Base-by-base conservation (phyloP, 1,284 basidiomycete species). In the Fistulinella cinereoalba region DNA sequence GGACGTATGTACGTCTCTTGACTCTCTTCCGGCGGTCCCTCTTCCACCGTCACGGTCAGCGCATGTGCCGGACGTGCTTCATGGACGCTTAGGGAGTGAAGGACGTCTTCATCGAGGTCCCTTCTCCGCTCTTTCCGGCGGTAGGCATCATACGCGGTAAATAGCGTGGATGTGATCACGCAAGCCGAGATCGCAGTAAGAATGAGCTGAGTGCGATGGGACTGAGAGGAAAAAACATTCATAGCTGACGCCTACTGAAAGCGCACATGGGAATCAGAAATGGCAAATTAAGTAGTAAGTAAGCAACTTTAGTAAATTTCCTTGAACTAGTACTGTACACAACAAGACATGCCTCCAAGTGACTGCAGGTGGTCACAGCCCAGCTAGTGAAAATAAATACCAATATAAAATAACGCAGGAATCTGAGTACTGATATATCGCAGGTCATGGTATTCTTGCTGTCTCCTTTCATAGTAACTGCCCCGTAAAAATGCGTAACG, bases 141-240 rank as follows among this genome's bases (percentile, higher is more conserved):
- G 56, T 80, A 75, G 5, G 71, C 60, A 43, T 76, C 73, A 58
- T 86, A 86, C 1, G 77, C 73, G 25, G 79, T 69, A 25, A 88
- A 62, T 3, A 79, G 54, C 0, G 75, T 71, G 7, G 76, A 78
- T 18, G 86, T 88, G 2, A 76, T 68, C 1, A 77, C 53, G 13
- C 84, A 86, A 9, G 85, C 77, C n/a, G 75, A 74, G 41, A 81
- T 53, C 13, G 85, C 86, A 7, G 80, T 77, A 29, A 76, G 68
- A 32, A 83, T 60, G 41, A 89, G 76, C 58, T 86, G 85, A 8
- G 70, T 67, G 37, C 66, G 65, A 50, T 78, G 76, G 23, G 75
- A 73, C 24, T 67, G 66, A 45, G 68, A 45, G 24, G 52, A 50
- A 34, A 62, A 42, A 13, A 18, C 29, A 33, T 54, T 47, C 63